Base-by-base conservation (phyloP, 148 eudicot species). In the Rhododendron vialii region DNA sequence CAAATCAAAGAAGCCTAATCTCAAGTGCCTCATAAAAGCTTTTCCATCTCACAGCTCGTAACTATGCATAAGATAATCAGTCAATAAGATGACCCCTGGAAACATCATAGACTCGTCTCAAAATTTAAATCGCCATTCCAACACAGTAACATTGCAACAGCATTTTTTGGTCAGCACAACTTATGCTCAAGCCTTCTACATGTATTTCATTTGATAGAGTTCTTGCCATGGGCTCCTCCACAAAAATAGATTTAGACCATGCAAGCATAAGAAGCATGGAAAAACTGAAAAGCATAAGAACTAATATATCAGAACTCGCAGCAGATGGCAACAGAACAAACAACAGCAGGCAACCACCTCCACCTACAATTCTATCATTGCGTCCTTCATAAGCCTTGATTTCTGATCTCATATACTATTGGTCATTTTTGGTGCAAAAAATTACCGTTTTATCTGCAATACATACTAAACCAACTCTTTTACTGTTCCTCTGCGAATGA, bases 401-500 rank as follows among this genome's bases (percentile, higher is more conserved):
- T 78, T 33, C 28, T 78, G 45, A 78, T 43, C 38, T 36, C 35
- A 2, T 36, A 30, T 82, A 14, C 84, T 38, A 35, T 26, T 22
- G 24, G 7, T 36, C 48, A 38, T 48, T 82, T 65, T 65, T n/a
- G 10, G 4, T 28, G 30, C 26, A 28, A 65, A 65, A n/a, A 65
- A 24, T n/a, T 65, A 65, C 13, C 14, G 30, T 11, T n/a, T 65
- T n/a, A 65, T 65, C 30, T 9, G 12, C 12, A n/a, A 65, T 4
- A 57, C 63, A n/a, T 2, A 24, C 30, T 24, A n/a, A 63, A 65
- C 28, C 9, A 65, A 65, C 71, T 26, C 7, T 65, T 65, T 9
- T 26, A 24, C 4, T n/a, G 81, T 77, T 53, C 69, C 77, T 81
- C n/a, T 81, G 38, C 43, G 74, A 82, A 82, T 82, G 85, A 82